Evolutionary conservation across 805 yeast species (phyloP), one percentile per base, ranked within the genome.

Genomic region (Metahyphopichia silvanorum): DNA sequence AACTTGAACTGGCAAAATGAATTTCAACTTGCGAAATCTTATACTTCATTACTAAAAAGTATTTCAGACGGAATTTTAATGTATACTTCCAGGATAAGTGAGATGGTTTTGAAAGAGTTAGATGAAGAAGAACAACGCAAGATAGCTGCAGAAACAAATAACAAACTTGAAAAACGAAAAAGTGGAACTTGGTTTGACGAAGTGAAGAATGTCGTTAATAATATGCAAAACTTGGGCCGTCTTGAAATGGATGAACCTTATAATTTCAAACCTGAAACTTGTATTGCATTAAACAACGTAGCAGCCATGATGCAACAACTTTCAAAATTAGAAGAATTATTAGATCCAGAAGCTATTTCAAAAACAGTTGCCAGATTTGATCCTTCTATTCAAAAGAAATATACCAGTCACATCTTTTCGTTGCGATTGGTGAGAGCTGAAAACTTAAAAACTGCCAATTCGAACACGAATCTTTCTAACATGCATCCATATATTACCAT

Each of bases 251-350:
- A 52, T 34, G 71, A 68, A 11, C 81, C 88, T 0, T 79, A 69
- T 47, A 70, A 74, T 27, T 82, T 82, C 59, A 65, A 69, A 37
- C 61, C 69, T 5, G 67, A 71, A 33, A 79, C 88, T 0, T 86
- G 94, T 56, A 76, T 83, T n/a, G 78, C 82, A n/a, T 61, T 86
- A 39, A 85, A 84, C 54, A 78, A 87, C 46, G 49, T 87, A 7
- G 66, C 75, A 1, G 70, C 74, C 8, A 66, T 76, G 66, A 51
- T 69, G 45, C 47, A 58, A 2, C 74, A 74, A 34, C 43, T 77
- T 7, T 60, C 71, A 28, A 69, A 64, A 21, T 48, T 84, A 13
- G 89, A 82, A 46, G 72, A 66, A 2, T 49, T 65, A 16, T 42
- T 84, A 10, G 76, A 81, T 34, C 78, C 88, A 0, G 88, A 82